A percentile compares a stretch with the other conserved stretches of the same genome.
Evolutionary conservation across 148 eudicot genomes (phyloP).

Genomic region (Talinum fruticosum): DNA sequence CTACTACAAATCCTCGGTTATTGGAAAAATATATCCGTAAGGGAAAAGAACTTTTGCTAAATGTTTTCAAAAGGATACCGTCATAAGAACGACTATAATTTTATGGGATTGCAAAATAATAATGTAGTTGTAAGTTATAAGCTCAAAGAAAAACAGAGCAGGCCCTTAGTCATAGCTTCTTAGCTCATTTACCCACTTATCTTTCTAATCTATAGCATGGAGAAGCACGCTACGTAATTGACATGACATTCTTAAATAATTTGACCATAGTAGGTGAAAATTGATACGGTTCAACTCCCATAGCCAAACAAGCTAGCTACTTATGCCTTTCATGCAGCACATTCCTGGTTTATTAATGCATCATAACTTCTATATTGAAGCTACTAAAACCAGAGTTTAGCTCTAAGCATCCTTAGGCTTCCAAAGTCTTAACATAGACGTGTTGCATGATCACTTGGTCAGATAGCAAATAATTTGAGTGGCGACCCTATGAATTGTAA

Average conservation of each 20-base stretch:
- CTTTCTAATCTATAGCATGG: neutral
- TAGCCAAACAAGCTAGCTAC: neutral
- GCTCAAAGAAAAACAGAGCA: no score
- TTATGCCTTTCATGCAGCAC: no score
- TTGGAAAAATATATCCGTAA: neutral
- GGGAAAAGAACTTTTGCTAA: neutral
- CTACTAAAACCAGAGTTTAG: neutral
- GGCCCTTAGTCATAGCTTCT: no score
- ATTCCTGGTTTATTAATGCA: neutral
- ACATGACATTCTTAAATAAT: neutral
- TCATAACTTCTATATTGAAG: no score
- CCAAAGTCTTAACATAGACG: neutral
- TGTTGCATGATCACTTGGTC: no score
- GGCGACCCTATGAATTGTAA: no score
- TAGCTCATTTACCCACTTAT: no score
- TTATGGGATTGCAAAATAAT: no score
- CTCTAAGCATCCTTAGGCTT: neutral
- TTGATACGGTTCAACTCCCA: neutral
- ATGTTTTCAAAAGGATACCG: neutral
- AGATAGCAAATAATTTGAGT: no score
- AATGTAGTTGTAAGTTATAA: no score
- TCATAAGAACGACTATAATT: no score
- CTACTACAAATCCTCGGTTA: neutral
- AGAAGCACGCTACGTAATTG: neutral
- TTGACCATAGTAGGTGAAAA: neutral